Evolutionary conservation across 1,284 basidiomycete species (phyloP).

Genomic region (Ceratobasidium sp.): DNA sequence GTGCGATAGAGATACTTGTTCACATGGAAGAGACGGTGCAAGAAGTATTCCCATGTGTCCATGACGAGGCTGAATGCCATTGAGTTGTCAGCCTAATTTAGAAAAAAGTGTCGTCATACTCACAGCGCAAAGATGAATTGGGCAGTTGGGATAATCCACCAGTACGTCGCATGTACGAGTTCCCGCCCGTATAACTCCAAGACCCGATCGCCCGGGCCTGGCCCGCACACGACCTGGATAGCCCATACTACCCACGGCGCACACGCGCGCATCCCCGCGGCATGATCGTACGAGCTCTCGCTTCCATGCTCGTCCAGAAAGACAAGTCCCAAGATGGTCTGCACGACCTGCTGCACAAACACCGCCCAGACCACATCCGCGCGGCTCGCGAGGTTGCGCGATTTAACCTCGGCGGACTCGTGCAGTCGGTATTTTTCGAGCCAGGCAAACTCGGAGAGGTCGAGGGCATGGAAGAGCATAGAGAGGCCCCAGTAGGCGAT

Average conservation of each 20-base stretch:
- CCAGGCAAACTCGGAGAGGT: slow-evolving; percentile 78
- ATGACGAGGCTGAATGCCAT: slow-evolving; percentile 78
- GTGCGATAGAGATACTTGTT: slow-evolving; percentile 92
- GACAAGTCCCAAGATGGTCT: slow-evolving; percentile 78
- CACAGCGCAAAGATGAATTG: slow-evolving; percentile 89
- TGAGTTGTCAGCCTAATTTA: slow-evolving; percentile 41
- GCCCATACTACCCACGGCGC: slow-evolving; percentile 59
- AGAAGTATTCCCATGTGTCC: slow-evolving; percentile 98
- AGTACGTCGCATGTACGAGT: slow-evolving; percentile 81
- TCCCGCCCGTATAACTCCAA: slow-evolving; percentile 62
- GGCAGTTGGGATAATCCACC: slow-evolving; percentile 88
- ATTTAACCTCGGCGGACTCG: slow-evolving; percentile 81
- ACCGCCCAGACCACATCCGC: slow-evolving; percentile 81
- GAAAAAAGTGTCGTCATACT: slow-evolving; percentile 55
- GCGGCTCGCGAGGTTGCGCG: slow-evolving; percentile 80
- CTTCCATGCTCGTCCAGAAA: slow-evolving; percentile 61
- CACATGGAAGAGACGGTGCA: slow-evolving; percentile 92
- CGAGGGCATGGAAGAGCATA: slow-evolving; percentile 83
- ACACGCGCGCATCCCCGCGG: slow-evolving; percentile 59
- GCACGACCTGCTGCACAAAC: slow-evolving; percentile 84
- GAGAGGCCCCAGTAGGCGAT: slow-evolving; percentile 90
- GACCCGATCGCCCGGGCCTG: slow-evolving; percentile 54
- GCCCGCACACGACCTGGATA: slow-evolving; percentile 60
- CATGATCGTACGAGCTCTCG: slow-evolving; percentile 64
- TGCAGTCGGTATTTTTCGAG: slow-evolving; percentile 90